Base-by-base conservation (phyloP, 148 eudicot species). In the Diospyros kaki region DNA sequence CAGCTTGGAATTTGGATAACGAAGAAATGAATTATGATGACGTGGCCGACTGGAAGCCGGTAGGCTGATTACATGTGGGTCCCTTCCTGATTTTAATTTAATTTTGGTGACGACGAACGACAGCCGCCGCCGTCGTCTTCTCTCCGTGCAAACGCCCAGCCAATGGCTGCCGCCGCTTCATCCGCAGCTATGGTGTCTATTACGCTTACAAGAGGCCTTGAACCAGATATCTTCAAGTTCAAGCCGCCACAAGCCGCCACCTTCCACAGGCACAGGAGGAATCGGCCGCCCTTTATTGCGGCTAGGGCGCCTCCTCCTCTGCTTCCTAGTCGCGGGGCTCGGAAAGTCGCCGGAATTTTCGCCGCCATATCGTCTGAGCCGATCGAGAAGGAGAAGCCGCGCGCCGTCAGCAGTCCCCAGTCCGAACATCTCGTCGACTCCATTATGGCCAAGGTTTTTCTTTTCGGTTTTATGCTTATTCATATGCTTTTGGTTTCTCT, bases 391-490 rank as follows among this genome's bases (percentile, higher is more conserved):
- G 73, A 76, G 79, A 51, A 41, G 38, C 28, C 64, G 51, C 80
- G 76, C 48, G 11, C 48, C 28, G 28, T 28, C 28, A 28, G 28
- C 28, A 28, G 28, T 28, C 28, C 28, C 28, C 68, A 15, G 70
- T 46, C 86, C 50, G 79, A 58, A 48, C 79, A 84, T 68, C 86
- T 88, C 14, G 89, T 83, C 2, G 77, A 85, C 15, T 84, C 89
- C 2, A 86, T 88, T 73, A 76, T 88, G 40, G 81, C 86, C 41
- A 84, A 83, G 92, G 92, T 86, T 58, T 42, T 2, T 42, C 1
- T 18, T 13, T 45, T 38, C 17, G 53, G 50, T 62, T 38, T 71
- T 42, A 55, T 43, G 1, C 9, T 10, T 12, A 28, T 14, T 18
- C 15, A 6, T 1, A 8, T 12, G 14, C 17, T 42, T 1, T 53